Conservation (phyloP, 78 protist genomes). For the Dictyostelium firmibasis region DNA sequence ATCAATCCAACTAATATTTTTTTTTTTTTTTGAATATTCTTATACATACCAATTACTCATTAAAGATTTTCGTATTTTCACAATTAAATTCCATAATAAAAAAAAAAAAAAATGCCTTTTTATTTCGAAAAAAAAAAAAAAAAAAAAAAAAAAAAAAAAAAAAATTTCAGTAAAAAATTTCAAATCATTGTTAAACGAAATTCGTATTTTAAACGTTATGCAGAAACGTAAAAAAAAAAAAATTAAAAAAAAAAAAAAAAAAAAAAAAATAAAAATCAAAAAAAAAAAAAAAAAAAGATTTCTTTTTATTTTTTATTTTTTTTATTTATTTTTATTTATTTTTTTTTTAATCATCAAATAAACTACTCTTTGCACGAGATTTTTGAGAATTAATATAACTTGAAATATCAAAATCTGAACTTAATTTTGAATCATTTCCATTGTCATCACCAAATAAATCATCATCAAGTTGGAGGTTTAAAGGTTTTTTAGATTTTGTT, state of each 20-base stretch:
- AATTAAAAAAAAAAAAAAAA: too few relatives aligned
- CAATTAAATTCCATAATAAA: background rate
- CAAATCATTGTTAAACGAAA: background rate
- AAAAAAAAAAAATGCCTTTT: background rate
- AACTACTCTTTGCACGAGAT: slow-evolving; percentile 16
- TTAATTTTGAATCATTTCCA: background rate
- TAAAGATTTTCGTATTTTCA: background rate
- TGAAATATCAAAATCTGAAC: slow-evolving; percentile 32
- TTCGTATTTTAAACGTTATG: background rate
- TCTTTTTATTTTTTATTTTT: background rate
- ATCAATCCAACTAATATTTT: background rate
- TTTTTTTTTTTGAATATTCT: background rate
- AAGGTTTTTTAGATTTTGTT: background rate
- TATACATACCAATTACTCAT: background rate
- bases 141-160: background rate
- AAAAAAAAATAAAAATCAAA: too few relatives aligned
- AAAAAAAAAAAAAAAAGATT: background rate
- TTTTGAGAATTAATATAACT: slow-evolving; percentile 43
- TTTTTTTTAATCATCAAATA: slow-evolving; percentile 21
- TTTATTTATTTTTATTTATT: background rate
- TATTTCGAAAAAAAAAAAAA: background rate
- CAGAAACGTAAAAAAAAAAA: background rate
- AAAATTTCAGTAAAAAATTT: too few relatives aligned
- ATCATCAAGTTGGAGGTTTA: slow-evolving; percentile 19
- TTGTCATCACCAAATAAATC: slow-evolving; percentile 17